These are phyloP conservation scores for Fusarium sp. DNA, from an alignment of 2,329 filamentous ascomycete genomes.

Conservation along the genomic window DNA sequence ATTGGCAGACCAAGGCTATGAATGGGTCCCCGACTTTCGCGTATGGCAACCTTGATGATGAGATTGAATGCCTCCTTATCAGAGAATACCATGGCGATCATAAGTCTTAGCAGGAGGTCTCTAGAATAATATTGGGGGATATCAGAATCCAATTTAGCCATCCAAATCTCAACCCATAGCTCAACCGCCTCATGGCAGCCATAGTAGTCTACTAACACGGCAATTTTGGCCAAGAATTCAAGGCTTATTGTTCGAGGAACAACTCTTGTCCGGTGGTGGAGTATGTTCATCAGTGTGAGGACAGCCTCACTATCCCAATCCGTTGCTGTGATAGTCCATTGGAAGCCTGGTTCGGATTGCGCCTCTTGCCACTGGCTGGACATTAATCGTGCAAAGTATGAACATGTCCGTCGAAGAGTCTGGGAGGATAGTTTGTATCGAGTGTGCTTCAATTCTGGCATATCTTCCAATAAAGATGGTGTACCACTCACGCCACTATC, in stretches of 20 bases:
- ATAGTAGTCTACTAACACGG: background rate
- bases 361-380: background rate
- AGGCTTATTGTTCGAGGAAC: rapidly evolving
- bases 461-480: background rate
- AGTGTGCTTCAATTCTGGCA: too few relatives aligned
- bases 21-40: background rate
- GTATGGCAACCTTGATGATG: background rate
- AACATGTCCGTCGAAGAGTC: background rate
- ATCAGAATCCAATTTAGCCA: rapidly evolving
- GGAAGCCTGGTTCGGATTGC: background rate
- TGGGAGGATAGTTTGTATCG: background rate
- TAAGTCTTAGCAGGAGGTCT: background rate
- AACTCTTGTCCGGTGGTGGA: background rate
- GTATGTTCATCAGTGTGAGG: background rate
- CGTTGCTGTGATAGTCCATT: background rate
- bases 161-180: background rate
- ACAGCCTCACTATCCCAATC: background rate
- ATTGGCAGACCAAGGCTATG: background rate
- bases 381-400: background rate
- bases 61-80: background rate
- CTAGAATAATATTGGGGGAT: background rate
- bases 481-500: background rate
- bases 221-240: background rate
- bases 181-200: background rate
- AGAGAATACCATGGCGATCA: background rate